phyloP scores from a whole-genome alignment of 306 rosid genomes.

The Quercus engelmannii region DNA sequence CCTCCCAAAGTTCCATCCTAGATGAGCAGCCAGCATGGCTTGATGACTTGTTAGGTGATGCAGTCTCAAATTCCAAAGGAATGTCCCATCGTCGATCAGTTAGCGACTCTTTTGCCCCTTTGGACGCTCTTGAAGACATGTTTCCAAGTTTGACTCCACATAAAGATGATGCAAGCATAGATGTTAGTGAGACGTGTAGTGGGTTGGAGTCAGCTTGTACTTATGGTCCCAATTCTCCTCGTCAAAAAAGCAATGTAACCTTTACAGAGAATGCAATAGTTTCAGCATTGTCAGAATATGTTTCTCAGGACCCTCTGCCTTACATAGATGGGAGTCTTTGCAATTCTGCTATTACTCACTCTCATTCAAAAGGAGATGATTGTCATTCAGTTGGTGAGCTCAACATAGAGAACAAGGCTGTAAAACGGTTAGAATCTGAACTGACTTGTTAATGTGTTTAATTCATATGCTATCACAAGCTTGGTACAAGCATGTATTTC shows the following conservation, averaged over 20 bases:
- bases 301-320: constrained; percentile 21
- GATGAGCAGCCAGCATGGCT: constrained; percentile 44
- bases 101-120: constrained; percentile 35
- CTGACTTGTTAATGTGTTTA: neutral
- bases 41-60: constrained; percentile 28
- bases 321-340: constrained; percentile 17
- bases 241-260: constrained; percentile 32
- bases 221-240: constrained; percentile 50
- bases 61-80: constrained; percentile 19
- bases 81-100: constrained; percentile 30
- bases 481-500: neutral
- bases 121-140: constrained; percentile 30
- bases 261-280: constrained; percentile 33
- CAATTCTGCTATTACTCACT: constrained; percentile 9
- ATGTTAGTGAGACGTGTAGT: constrained; percentile 13
- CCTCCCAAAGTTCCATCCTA: constrained; percentile 15
- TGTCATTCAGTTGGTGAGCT: constrained; percentile 13
- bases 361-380: constrained; percentile 7
- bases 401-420: constrained; percentile 24
- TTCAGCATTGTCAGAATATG: constrained; percentile 41
- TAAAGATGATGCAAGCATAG: constrained; percentile 19
- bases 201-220: constrained; percentile 28
- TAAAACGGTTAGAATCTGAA: constrained; percentile 35
- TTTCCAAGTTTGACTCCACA: constrained; percentile 12
- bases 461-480: neutral